Conservation (phyloP, 495 filamentous ascomycete genomes). For the Endocarpon pusillum region DNA sequence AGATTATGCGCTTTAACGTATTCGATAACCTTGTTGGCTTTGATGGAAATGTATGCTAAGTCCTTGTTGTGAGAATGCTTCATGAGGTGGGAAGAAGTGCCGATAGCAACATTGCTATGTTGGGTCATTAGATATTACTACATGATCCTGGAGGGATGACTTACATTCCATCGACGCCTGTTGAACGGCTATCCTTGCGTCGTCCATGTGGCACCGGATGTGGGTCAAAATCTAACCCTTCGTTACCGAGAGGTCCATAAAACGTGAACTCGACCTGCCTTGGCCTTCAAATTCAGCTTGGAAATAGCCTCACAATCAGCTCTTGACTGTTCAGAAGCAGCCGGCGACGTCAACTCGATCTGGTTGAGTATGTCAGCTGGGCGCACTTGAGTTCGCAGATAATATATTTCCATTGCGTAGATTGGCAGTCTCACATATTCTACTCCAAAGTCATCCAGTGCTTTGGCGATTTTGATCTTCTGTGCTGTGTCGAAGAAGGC, state of each 20-base stretch:
- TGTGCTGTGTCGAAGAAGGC: slow-evolving; percentile 81
- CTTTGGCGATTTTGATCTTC: slow-evolving; percentile 68
- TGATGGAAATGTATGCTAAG: slow-evolving; percentile 81
- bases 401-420: too few species aligned
- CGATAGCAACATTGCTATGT: slow-evolving; percentile 78
- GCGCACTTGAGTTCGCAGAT: too few species aligned
- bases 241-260: not conserved
- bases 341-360: slow-evolving; percentile 72
- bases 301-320: slow-evolving; percentile 73
- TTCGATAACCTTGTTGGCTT: slow-evolving; percentile 83
- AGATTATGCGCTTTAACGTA: slow-evolving; percentile 82
- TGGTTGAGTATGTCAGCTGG: too few species aligned
- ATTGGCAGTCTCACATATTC: slow-evolving; percentile 57
- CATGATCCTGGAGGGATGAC: slow-evolving; percentile 7
- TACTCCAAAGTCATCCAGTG: slow-evolving; percentile 75
- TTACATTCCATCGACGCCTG: slow-evolving; percentile 56
- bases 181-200: slow-evolving; percentile 80
- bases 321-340: slow-evolving; percentile 66
- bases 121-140: slow-evolving; percentile 7
- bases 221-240: slow-evolving; percentile 55
- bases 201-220: slow-evolving; percentile 87
- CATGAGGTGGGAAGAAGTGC: slow-evolving; percentile 75
- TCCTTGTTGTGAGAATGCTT: slow-evolving; percentile 91
- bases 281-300: slow-evolving; percentile 75
- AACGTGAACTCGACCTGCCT: slow-evolving; percentile 24